Percentiles rank a stretch among this genome's conserved stretches.
These are phyloP conservation scores for Sclerotinia sclerotiorum DNA, from an alignment of 2,329 filamentous ascomycete species.

Conservation along the genomic window DNA sequence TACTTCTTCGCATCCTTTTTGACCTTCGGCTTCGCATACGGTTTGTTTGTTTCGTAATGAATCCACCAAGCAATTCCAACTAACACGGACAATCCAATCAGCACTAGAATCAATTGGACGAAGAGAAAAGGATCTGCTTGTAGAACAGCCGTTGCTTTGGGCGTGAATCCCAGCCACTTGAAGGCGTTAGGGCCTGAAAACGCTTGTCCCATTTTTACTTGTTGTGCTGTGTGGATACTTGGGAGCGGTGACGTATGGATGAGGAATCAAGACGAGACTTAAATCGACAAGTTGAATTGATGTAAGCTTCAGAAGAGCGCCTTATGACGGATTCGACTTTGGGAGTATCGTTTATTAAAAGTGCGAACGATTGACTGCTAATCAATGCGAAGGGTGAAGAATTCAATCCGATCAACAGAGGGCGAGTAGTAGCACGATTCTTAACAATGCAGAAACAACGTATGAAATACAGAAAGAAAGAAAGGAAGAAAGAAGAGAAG, in stretches of 20 bases:
- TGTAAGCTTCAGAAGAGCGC: not conserved
- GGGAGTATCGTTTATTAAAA: not conserved
- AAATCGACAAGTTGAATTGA: not conserved
- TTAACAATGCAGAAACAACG: not conserved
- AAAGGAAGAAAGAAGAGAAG: not conserved
- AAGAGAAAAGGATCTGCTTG: slow-evolving; percentile 35
- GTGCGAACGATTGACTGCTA: not conserved
- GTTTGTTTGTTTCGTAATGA: slow-evolving; percentile 37
- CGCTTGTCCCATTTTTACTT: slow-evolving; percentile 35
- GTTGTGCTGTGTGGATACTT: not conserved
- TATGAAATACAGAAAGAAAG: not conserved
- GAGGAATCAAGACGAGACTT: not conserved
- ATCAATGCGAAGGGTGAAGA: not conserved
- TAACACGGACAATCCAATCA: slow-evolving; percentile 28
- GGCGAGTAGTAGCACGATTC: not conserved
- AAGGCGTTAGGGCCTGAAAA: slow-evolving; percentile 41
- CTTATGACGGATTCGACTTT: not conserved
- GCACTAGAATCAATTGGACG: slow-evolving; percentile 33
- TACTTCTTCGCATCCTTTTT: slow-evolving; percentile 30
- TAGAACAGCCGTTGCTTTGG: slow-evolving; percentile 38
- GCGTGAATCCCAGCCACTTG: slow-evolving; percentile 40
- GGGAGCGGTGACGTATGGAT: not conserved
- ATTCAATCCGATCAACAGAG: slow-evolving; percentile 14
- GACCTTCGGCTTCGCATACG: slow-evolving; percentile 38
- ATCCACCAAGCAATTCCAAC: slow-evolving; percentile 35